phyloP scores from a whole-genome alignment of 176 grass and related monocot genomes.

The Avena sativa region DNA sequence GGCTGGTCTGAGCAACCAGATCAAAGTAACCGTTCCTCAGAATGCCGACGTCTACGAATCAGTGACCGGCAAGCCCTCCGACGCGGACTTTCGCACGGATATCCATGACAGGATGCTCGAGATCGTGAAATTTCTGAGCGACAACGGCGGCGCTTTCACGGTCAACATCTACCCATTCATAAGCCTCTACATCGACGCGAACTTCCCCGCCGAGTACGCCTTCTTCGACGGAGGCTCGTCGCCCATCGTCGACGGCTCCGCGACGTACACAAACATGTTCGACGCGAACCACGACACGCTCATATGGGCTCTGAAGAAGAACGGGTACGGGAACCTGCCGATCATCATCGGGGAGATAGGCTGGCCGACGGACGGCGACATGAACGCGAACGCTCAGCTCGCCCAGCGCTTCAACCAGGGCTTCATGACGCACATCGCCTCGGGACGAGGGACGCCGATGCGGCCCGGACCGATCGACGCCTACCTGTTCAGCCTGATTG shows the following conservation, averaged over 20 bases:
- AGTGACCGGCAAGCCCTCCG: slow-evolving; percentile 65
- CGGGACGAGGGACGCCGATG: slow-evolving; percentile 76
- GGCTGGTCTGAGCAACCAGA: slow-evolving; percentile 71
- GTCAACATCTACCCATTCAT: slow-evolving; percentile 99
- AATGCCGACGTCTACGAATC: slow-evolving; percentile 93
- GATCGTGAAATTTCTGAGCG: slow-evolving; percentile 91
- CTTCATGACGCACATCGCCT: slow-evolving; percentile 79
- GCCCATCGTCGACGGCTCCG: slow-evolving; percentile 70
- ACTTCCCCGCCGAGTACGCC: slow-evolving; percentile 93
- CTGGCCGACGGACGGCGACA: slow-evolving; percentile 91
- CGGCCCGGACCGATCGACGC: slow-evolving; percentile 73
- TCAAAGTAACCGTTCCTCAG: slow-evolving; percentile 81
- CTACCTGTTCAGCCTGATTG: slow-evolving; percentile 93
- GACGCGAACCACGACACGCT: slow-evolving; percentile 95
- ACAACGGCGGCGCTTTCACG: slow-evolving; percentile 78
- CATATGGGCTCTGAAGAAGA: slow-evolving; percentile 91
- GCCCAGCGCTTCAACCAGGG: slow-evolving; percentile 94
- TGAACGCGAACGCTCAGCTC: slow-evolving; percentile 75
- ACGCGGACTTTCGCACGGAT: slow-evolving; percentile 88
- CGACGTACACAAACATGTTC: slow-evolving; percentile 92
- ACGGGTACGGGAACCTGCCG: slow-evolving; percentile 75
- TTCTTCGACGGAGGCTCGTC: slow-evolving; percentile 81
- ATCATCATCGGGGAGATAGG: slow-evolving; percentile 90
- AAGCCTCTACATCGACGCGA: slow-evolving; percentile 80
- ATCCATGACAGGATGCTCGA: slow-evolving; percentile 85